Evolutionary conservation across 208 protist species (phyloP).

Genomic region (Acanthamoeba royreba): DNA sequence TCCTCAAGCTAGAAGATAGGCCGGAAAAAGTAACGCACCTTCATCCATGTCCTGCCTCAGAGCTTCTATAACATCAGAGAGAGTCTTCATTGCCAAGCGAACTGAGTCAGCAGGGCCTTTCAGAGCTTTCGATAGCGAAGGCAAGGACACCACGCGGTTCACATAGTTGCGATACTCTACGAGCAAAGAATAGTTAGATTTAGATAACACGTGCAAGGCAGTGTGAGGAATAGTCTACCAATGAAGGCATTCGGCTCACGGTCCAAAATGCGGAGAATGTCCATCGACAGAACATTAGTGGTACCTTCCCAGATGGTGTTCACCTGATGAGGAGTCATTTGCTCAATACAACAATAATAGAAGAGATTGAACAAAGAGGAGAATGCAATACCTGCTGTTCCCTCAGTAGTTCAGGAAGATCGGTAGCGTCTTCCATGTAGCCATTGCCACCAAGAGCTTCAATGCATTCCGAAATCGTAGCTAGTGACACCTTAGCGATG

Average conservation of each 20-base stretch:
- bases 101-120: not conserved
- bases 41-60: not conserved
- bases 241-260: not conserved
- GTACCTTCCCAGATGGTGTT: conserved; percentile 71
- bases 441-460: conserved; percentile 64
- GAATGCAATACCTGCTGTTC: conserved; percentile 46
- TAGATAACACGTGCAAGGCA: not conserved
- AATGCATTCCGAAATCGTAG: conserved; percentile 39
- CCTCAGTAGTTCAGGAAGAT: conserved; percentile 52
- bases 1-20: not conserved
- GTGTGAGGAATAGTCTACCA: not conserved
- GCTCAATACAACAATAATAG: not conserved
- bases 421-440: conserved; percentile 71
- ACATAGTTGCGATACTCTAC: conserved; percentile 16
- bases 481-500: conserved; percentile 47
- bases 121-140: not conserved
- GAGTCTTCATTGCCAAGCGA: not conserved
- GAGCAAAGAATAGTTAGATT: not conserved
- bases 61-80: not conserved
- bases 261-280: conserved; percentile 55
- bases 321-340: not conserved
- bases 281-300: conserved; percentile 66
- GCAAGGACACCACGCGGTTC: not conserved
- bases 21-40: not conserved
- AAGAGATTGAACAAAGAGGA: not conserved